Conservation (phyloP, 2,329 filamentous ascomycete species). For the Torrubiella hemipterigena region DNA sequence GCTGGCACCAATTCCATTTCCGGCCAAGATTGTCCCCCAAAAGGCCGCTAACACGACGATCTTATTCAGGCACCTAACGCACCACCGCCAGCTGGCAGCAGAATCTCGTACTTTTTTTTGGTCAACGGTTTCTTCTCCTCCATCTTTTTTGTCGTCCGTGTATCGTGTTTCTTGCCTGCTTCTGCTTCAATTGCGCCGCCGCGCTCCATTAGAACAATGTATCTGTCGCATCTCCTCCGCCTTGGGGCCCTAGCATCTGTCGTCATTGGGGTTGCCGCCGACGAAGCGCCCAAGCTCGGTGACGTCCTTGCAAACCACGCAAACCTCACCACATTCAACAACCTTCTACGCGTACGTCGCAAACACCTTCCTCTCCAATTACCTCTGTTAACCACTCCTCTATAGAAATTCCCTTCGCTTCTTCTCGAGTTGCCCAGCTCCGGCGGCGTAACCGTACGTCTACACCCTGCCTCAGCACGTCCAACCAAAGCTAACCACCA, state of each 20-base stretch:
- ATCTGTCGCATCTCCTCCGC: not conserved
- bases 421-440: slow-evolving; percentile 30
- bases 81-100: too few relatives aligned
- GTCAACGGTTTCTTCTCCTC: too few relatives aligned
- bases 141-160: not conserved
- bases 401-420: slow-evolving; percentile 34
- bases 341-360: slow-evolving; percentile 26
- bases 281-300: slow-evolving; percentile 21
- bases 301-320: slow-evolving; percentile 23
- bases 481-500: slow-evolving; percentile 1
- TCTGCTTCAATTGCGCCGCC: not conserved
- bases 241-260: slow-evolving; percentile 8
- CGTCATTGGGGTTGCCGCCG: slow-evolving; percentile 10
- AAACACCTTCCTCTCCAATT: too few relatives aligned
- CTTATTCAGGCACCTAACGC: too few relatives aligned
- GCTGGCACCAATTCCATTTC: too few relatives aligned
- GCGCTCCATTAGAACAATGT: too few relatives aligned
- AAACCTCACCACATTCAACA: slow-evolving; percentile 31
- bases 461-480: not conserved
- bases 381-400: too few relatives aligned
- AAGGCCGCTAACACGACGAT: too few relatives aligned
- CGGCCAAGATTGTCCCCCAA: too few relatives aligned
- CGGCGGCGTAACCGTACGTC: slow-evolving; percentile 30
- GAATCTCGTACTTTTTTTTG: too few relatives aligned
- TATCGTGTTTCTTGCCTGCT: not conserved